Conservation (phyloP, 2,329 filamentous ascomycete genomes). For the Cercospora zeina region DNA sequence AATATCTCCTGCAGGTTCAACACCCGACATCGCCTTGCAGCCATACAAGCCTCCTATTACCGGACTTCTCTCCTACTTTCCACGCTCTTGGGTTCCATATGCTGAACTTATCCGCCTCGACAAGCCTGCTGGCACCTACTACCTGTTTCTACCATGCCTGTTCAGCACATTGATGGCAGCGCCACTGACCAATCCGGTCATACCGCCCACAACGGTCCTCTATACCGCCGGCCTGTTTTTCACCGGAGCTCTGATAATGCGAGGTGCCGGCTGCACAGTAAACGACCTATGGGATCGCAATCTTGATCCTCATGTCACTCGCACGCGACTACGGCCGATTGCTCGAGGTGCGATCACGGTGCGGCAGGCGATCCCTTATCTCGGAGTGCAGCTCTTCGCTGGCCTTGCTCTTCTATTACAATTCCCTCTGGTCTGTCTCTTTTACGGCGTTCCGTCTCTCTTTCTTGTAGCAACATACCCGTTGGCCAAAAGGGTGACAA, state of each 20-base stretch:
- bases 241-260: slow-evolving; percentile 77
- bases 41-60: slow-evolving; percentile 67
- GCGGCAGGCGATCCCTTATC: slow-evolving; percentile 69
- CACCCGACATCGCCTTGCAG: slow-evolving; percentile 10
- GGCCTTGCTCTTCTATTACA: slow-evolving; percentile 74
- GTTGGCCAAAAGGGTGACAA: slow-evolving; percentile 78
- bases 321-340: slow-evolving; percentile 76
- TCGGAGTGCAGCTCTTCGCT: slow-evolving; percentile 69
- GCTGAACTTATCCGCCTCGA: slow-evolving; percentile 78
- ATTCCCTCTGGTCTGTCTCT: slow-evolving; percentile 72
- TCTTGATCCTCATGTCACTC: slow-evolving; percentile 74
- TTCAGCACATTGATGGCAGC: slow-evolving; percentile 82
- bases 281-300: slow-evolving; percentile 91
- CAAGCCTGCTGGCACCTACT: slow-evolving; percentile 79
- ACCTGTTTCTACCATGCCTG: slow-evolving; percentile 81
- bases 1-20: not conserved
- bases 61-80: slow-evolving; percentile 69
- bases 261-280: slow-evolving; percentile 82
- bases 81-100: slow-evolving; percentile 72
- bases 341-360: slow-evolving; percentile 75
- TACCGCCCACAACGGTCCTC: slow-evolving; percentile 61
- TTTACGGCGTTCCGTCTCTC: slow-evolving; percentile 74
- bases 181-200: slow-evolving; percentile 63
- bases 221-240: slow-evolving; percentile 69
- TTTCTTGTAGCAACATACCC: slow-evolving; percentile 74